Conservation (phyloP, 2,329 filamentous ascomycete genomes). For the Sporothrix mexicana region DNA sequence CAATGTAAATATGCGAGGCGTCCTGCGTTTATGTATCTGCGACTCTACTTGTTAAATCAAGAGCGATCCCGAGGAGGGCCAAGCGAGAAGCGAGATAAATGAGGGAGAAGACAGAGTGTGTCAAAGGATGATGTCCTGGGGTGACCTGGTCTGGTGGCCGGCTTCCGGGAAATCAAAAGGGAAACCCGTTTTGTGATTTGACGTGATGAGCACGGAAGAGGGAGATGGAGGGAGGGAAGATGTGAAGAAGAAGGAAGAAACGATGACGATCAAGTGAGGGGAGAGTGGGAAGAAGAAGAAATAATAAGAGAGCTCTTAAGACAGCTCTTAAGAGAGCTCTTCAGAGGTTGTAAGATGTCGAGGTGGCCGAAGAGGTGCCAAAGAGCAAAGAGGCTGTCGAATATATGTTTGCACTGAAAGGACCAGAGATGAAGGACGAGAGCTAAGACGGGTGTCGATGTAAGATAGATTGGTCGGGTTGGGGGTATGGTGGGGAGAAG, state of each 20-base stretch:
- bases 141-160: neutral
- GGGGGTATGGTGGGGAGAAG: conserved; percentile 9
- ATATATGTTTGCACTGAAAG: neutral
- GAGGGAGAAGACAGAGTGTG: neutral
- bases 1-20: neutral
- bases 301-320: conserved; percentile 9
- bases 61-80: neutral
- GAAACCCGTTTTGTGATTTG: neutral
- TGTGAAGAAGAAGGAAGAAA: neutral
- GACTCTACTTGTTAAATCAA: neutral
- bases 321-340: conserved; percentile 12
- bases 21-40: neutral
- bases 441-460: neutral
- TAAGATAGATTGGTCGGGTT: neutral
- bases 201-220: conserved; percentile 17
- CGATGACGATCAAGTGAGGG: conserved; percentile 5
- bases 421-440: neutral
- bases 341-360: neutral
- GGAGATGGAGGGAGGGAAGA: neutral
- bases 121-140: neutral
- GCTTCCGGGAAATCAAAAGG: conserved; percentile 14
- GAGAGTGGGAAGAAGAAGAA: neutral
- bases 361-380: neutral
- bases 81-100: conserved; percentile 14
- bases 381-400: neutral